These are phyloP conservation scores for Arthrobotrys sinensis DNA, from an alignment of 2,329 filamentous ascomycete species.

Conservation along the genomic window DNA sequence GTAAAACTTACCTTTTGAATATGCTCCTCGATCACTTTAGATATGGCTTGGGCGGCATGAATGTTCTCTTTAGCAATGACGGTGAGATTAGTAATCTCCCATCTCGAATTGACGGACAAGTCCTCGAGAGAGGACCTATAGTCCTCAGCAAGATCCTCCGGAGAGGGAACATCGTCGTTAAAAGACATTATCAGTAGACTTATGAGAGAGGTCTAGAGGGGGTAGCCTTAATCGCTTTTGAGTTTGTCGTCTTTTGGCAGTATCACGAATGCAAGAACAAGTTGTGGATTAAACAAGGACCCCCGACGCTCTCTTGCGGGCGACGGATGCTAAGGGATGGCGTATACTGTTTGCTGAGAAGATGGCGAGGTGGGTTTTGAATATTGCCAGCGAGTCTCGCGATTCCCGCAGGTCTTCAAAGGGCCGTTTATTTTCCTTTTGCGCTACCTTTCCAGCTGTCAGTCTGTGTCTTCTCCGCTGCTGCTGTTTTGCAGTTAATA, in stretches of 20 bases:
- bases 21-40: slow-evolving; percentile 89
- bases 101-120: slow-evolving; percentile 88
- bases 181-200: slow-evolving; percentile 45
- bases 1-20: slow-evolving; percentile 85
- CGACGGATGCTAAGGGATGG: neutral
- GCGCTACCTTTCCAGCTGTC: neutral
- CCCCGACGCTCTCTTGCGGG: neutral
- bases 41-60: slow-evolving; percentile 93
- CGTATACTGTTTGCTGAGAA: neutral
- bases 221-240: slow-evolving; percentile 3
- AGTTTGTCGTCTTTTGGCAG: neutral
- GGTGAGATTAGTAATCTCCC: slow-evolving; percentile 97
- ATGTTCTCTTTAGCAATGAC: slow-evolving; percentile 98
- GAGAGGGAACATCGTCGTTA: slow-evolving; percentile 65
- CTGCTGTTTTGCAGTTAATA: neutral
- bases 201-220: neutral
- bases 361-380: neutral
- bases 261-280: slow-evolving; percentile 11
- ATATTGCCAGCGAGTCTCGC: neutral
- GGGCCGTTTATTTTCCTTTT: neutral
- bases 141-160: slow-evolving; percentile 92
- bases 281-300: neutral
- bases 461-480: neutral
- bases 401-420: neutral
- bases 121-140: slow-evolving; percentile 95